Conservation (phyloP, 495 filamentous ascomycete species). For the Penicillium salamii region DNA sequence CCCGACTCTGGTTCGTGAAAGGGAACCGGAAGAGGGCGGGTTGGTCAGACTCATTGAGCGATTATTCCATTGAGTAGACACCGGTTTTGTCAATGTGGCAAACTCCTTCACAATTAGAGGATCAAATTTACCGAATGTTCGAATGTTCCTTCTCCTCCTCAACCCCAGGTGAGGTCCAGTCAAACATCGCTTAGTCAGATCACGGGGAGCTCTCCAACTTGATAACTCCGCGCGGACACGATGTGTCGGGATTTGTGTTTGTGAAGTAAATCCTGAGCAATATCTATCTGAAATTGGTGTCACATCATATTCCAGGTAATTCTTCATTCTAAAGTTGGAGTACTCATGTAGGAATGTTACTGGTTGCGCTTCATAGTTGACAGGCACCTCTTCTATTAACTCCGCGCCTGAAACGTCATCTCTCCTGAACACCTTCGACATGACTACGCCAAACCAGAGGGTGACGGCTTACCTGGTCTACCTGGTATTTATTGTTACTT, state of each 20-base stretch:
- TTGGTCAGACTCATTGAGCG: conserved; percentile 52
- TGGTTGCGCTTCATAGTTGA: neutral
- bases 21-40: conserved; percentile 52
- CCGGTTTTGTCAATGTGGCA: neutral
- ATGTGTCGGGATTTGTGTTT: neutral
- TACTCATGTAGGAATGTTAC: no score
- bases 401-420: neutral
- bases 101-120: neutral
- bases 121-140: neutral
- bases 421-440: neutral
- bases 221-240: neutral
- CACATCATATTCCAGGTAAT: no score
- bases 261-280: no score
- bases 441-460: conserved; percentile 20
- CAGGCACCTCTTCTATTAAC: neutral
- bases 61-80: conserved; percentile 7
- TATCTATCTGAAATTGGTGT: no score
- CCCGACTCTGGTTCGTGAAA: conserved; percentile 44
- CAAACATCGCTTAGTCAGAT: conserved; percentile 4
- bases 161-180: neutral
- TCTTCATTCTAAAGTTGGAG: no score
- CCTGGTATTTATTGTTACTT: conserved; percentile 60
- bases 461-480: conserved; percentile 63
- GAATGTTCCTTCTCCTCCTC: no score
- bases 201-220: neutral